Conservation (phyloP, 225 moss, liverwort and hornwort genomes). For the Bryum argenteum region DNA sequence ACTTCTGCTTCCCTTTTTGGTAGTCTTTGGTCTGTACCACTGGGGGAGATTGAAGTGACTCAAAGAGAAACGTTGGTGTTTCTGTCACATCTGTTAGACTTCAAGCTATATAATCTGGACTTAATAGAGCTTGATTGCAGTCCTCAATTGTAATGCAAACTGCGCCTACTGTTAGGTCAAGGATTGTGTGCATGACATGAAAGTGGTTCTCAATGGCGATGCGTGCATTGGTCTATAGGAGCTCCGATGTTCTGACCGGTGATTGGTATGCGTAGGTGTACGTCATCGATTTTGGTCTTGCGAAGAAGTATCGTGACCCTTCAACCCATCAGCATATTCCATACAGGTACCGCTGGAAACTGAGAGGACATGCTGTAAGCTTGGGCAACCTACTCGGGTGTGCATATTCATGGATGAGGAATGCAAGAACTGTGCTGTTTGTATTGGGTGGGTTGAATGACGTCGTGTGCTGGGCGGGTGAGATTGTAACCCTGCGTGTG, state of each 20-base stretch:
- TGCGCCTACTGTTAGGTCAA: too few relatives aligned
- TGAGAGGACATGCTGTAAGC: too few relatives aligned
- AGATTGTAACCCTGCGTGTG: not conserved
- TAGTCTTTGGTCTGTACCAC: not conserved
- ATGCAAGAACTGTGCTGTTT: not conserved
- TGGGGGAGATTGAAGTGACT: not conserved
- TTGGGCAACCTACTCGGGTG: too few relatives aligned
- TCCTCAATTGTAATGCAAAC: too few relatives aligned
- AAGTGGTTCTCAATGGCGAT: too few relatives aligned
- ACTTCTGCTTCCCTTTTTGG: not conserved
- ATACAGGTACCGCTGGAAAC: constrained; percentile 59
- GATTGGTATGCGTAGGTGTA: constrained; percentile 50
- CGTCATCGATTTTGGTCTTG: constrained; percentile 87
- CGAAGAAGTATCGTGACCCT: constrained; percentile 86
- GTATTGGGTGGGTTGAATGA: too few relatives aligned
- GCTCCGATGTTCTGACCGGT: not conserved
- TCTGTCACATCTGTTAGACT: not conserved
- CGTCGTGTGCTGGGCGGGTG: too few relatives aligned
- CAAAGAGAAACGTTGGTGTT: not conserved
- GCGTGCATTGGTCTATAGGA: too few relatives aligned
- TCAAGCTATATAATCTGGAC: not conserved
- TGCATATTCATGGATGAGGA: not conserved
- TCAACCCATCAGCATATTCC: constrained; percentile 87
- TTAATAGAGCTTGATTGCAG: not conserved
- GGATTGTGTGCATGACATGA: too few relatives aligned